Evolutionary conservation across 1,284 basidiomycete genomes (phyloP), one percentile per base, ranked within the genome.

Genomic region (Chalciporus piperatoides): DNA sequence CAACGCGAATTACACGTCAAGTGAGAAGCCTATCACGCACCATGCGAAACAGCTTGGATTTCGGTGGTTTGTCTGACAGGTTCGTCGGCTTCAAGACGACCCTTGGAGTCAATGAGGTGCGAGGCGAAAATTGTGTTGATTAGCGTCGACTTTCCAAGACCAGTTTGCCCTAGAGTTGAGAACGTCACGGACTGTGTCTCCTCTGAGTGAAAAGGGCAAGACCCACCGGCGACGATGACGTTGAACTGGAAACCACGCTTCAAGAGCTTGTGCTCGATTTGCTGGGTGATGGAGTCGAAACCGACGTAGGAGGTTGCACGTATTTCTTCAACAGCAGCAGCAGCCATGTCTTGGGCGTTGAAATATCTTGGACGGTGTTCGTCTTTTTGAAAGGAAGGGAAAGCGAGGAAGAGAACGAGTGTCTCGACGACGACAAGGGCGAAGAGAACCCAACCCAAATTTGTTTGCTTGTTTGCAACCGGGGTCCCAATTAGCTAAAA

Each of bases 211-310:
- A 2, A 2, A 35, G 46, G 15, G n/a, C 24, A 21, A 44, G 46
- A 81, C 90, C 60, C 62, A 94, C 93, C 93, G 60, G 88, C 93
- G 56, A 92, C 88, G 69, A 97, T 96, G 57, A 95, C 87, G 69
- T 99, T 99, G 83, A 99, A 98, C 76, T 97, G 91, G 79, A 97
- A 98, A 54, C 95, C 96, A 59, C 96, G 87, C 78, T 98, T 98
- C 74, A 99, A 83, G 62, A 98, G 86, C 82, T 98, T 99, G 79
- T 94, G 90, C 80, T 99, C 96, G 67, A 99, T 97, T 75, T 98
- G 96, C 68, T 87, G 84, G 48, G 96, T 97, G 73, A 98, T 96
- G 59, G 87, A 87, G 78, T 95, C 92, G 75, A 95, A 95, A 69
- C 92, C 92, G 70, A 95, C 92, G 69, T 95, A 94, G 46, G 89